These are phyloP conservation scores for Apophysomyces trapeziformis DNA, from an alignment of 371 early-diverging fungal species.

Conservation along the genomic window DNA sequence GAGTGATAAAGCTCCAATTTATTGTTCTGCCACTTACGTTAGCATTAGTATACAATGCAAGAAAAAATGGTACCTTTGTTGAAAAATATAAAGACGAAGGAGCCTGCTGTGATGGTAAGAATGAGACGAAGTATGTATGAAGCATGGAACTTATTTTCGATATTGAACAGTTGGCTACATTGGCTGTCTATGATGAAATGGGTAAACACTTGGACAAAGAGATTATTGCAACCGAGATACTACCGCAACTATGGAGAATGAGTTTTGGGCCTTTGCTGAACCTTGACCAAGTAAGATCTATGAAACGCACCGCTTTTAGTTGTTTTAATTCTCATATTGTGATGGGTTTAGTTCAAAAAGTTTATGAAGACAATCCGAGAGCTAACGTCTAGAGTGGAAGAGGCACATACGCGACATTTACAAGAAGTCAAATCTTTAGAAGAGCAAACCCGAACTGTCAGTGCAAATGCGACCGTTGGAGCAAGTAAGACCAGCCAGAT, in stretches of 20 bases:
- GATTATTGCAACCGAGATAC: slow-evolving; percentile 72
- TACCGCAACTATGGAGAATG: slow-evolving; percentile 84
- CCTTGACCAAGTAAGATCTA: slow-evolving; percentile 62
- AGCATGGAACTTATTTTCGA: neutral
- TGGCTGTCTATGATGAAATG: slow-evolving; percentile 81
- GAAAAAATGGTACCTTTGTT: slow-evolving; percentile 80
- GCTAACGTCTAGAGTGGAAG: slow-evolving; percentile 66
- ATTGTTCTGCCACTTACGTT: neutral
- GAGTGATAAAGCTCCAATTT: neutral
- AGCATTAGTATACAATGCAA: slow-evolving; percentile 60
- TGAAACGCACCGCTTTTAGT: neutral
- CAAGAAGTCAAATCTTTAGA: slow-evolving; percentile 63
- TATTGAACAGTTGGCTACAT: slow-evolving; percentile 64
- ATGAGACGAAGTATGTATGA: neutral
- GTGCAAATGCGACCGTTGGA: slow-evolving; percentile 16
- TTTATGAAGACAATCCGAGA: slow-evolving; percentile 74
- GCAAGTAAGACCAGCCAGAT: slow-evolving; percentile 4
- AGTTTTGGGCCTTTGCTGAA: slow-evolving; percentile 74
- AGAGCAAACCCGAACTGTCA: slow-evolving; percentile 57
- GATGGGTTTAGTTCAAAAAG: slow-evolving; percentile 56
- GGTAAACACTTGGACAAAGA: slow-evolving; percentile 76
- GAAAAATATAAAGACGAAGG: slow-evolving; percentile 77
- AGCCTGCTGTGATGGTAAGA: slow-evolving; percentile 76
- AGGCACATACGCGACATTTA: slow-evolving; percentile 68
- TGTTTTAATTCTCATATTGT: neutral